Base-by-base conservation (phyloP, 1,139 yeast genomes). In the Tardiomyces digboiensis region DNA sequence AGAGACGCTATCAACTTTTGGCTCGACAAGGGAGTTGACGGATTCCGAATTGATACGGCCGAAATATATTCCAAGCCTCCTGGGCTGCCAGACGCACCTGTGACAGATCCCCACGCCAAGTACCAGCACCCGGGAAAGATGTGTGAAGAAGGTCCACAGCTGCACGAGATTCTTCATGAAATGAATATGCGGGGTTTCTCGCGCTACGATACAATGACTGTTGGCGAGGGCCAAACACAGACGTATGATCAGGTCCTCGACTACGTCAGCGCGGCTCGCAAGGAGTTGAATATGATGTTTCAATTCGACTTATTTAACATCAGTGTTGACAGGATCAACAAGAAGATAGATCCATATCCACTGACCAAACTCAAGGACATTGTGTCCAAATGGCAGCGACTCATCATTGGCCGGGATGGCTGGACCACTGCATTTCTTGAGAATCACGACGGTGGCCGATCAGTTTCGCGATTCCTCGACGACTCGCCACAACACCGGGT, bases 401-500 rank as follows among this genome's bases (percentile, higher is more conserved):
- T 72, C 51, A 66, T 68, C 44, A 68, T 71, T 42, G 73, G 71
- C 13, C 71, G 75, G 8, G 81, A 75, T 54, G 78, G 76, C 14
- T 77, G 82, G 82, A 64, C 76, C n/a, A 72, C 81, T 10, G 69
- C 69, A 12, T 76, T 72, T 60, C 59, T 71, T 48, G 82, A 77
- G 59, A 77, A 77, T 56, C 82, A 77, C 55, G 82, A 77, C 59
- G 79, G 74, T 51, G 74, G 81, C 7, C 67, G 82, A 53, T 65
- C 72, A 22, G 68, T 76, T 23, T 61, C 78, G 16, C 67, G 82
- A 52, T 76, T 75, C 52, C 79, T 76, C 37, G 67, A 70, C 55
- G 71, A 68, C 45, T 54, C 67, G 29, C 64, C 66, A 18, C 60
- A 67, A 47, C 64, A 58, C 52, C 55, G 65, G 37, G 54, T 44